A percentile compares a stretch with the other conserved stretches of the same genome.
phyloP scores from a whole-genome alignment of 768 basidiomycete species.

The Trametopsis cervina region DNA sequence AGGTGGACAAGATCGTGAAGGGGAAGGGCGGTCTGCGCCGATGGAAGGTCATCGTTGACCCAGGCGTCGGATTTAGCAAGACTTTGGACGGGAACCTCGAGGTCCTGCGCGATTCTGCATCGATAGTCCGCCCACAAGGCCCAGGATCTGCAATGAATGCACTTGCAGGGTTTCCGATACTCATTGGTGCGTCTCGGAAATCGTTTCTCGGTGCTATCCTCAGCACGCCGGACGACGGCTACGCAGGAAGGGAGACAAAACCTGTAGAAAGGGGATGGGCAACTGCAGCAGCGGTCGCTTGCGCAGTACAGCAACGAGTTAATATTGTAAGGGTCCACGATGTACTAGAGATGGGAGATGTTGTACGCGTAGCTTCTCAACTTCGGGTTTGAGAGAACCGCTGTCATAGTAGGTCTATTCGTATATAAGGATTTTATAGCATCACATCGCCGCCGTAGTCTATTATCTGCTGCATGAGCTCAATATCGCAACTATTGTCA shows the following conservation, averaged over 20 bases:
- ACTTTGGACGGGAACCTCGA: constrained; percentile 64
- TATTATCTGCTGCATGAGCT: not conserved
- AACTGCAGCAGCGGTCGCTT: constrained; percentile 70
- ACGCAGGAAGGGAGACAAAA: constrained; percentile 44
- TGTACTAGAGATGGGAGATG: constrained; percentile 64
- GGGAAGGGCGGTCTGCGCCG: constrained; percentile 68
- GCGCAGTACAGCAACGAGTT: constrained; percentile 68
- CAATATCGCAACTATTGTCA: not conserved
- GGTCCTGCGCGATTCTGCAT: constrained; percentile 45
- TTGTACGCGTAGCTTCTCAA: constrained; percentile 47
- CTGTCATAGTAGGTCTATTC: not conserved
- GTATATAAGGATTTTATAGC: not conserved
- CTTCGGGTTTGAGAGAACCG: constrained; percentile 10
- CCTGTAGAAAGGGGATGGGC: constrained; percentile 70
- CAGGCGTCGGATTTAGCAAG: constrained; percentile 95
- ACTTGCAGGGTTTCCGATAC: constrained; percentile 50
- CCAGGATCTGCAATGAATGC: constrained; percentile 32
- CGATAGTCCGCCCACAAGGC: constrained; percentile 35
- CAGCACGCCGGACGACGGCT: constrained; percentile 33
- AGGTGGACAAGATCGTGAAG: constrained; percentile 56
- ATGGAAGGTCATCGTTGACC: constrained; percentile 89
- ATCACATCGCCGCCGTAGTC: not conserved
- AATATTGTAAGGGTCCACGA: constrained; percentile 81
- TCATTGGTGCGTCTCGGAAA: constrained; percentile 81
- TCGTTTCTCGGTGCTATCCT: constrained; percentile 74